phyloP scores from a whole-genome alignment of 1,139 yeast genomes.

The Saccharomyces pastorianus region DNA sequence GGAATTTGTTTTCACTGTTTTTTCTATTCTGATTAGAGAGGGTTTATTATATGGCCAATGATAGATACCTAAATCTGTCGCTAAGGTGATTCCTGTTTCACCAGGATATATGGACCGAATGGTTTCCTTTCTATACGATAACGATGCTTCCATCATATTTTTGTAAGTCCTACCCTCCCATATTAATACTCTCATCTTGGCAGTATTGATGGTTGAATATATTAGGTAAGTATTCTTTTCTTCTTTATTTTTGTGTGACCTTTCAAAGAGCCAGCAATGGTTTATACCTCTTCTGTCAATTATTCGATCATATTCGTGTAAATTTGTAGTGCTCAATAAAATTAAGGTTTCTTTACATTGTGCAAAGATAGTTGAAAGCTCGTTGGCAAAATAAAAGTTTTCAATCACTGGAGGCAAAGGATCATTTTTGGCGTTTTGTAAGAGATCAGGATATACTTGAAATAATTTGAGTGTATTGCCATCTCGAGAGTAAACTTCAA shows the following conservation, averaged over 20 bases:
- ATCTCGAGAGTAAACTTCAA: constrained; percentile 25
- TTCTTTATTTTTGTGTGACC: constrained; percentile 5
- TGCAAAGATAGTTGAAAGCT: constrained; percentile 25
- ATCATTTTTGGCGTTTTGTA: constrained; percentile 10
- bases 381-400: constrained; percentile 20
- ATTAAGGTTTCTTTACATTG: constrained; percentile 21
- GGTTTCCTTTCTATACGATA: constrained; percentile 18
- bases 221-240: constrained; percentile 16
- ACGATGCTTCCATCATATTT: constrained; percentile 18
- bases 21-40: constrained; percentile 15
- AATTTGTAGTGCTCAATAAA: constrained; percentile 25
- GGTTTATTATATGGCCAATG: constrained; percentile 17
- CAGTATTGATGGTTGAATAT: constrained; percentile 16
- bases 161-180: constrained; percentile 26
- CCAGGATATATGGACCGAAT: constrained; percentile 16
- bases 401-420: constrained; percentile 12
- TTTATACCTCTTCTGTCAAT: constrained; percentile 28
- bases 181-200: constrained; percentile 20
- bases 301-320: constrained; percentile 27
- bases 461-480: constrained; percentile 15
- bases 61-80: constrained; percentile 22
- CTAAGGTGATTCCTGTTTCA: constrained; percentile 15
- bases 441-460: constrained; percentile 24
- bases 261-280: constrained; percentile 21
- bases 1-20: constrained; percentile 18